Base-by-base conservation (phyloP, 768 basidiomycete species). In the Hydnomerulius pinastri region DNA sequence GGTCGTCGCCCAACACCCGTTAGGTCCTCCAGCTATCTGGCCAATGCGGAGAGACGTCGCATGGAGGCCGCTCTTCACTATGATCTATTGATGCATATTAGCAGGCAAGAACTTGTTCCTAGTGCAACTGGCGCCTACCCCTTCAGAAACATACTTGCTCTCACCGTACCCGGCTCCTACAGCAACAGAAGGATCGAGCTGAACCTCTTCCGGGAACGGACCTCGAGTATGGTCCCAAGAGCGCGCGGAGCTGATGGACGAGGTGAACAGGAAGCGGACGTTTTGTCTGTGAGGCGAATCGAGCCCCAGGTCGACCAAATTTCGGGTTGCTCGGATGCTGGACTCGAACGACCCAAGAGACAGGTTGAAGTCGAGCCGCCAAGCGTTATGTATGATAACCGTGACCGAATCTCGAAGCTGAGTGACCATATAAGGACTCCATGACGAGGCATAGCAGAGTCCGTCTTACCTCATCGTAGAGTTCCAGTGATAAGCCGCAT, bases 311-410 rank as follows among this genome's bases (percentile, higher is more conserved):
- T 73, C 66, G 7, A 75, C 55, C 12, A 75, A 54, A 20, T 67
- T 56, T 13, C 70, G 55, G 1, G 63, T 64, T 2, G 68, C 71
- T 0, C 57, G 60, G n/a, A 78, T 51, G 17, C 69, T 61, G 0
- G 66, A 54, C 51, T 77, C 72, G 43, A 70, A 76, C 1, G 74
- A 75, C 0, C 52, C 30, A 3, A 77, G 54, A 0, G 69, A 55
- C 7, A 72, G 53, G 17, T 77, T 76, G 50, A 76, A 77, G 48
- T 78, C 69, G 6, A 77, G 57, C 9, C 64, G 54, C 76, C 72
- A 76, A 1, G 71, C 75, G 36, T 72, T 71, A 47, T 72, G 66
- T 0, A 72, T 62, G 42, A 72, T 44, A 66, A 67, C 44, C 7
- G 65, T 67, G 21, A 73, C 61, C 1, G 58, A 57, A 9, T 55